Evolutionary conservation across 73 alveolate genomes (phyloP).

Genomic region (Paraurostyla sp.): DNA sequence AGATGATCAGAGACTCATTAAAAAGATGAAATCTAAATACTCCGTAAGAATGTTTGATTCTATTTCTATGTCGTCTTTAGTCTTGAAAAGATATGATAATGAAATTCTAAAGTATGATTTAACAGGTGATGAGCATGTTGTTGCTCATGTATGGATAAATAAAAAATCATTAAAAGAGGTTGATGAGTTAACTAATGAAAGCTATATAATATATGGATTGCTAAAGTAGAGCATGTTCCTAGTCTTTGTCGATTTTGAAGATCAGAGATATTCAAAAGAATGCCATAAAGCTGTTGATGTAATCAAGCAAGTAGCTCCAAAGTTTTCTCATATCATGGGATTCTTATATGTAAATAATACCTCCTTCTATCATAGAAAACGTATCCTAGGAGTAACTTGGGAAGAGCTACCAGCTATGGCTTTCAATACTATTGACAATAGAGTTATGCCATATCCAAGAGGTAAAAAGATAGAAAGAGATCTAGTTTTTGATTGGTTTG

Average conservation of each 20-base stretch:
- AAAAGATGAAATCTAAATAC: slow-evolving; percentile 28
- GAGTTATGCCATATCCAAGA: slow-evolving; percentile 68
- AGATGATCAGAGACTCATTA: slow-evolving; percentile 42
- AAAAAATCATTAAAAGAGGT: slow-evolving; percentile 38
- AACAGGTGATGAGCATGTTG: slow-evolving; percentile 30
- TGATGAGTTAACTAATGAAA: slow-evolving; percentile 60
- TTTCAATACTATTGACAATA: slow-evolving; percentile 47
- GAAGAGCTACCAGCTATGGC: slow-evolving; percentile 73
- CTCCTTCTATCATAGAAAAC: slow-evolving; percentile 12
- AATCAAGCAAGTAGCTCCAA: slow-evolving; percentile 30
- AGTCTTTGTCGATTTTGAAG: slow-evolving; percentile 45
- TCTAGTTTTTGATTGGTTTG: slow-evolving; percentile 34
- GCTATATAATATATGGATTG: slow-evolving; percentile 40
- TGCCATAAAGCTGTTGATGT: not conserved
- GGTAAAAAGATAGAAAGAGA: slow-evolving; percentile 33
- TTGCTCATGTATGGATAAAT: slow-evolving; percentile 53
- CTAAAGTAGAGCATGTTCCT: slow-evolving; percentile 54
- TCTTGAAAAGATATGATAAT: slow-evolving; percentile 44
- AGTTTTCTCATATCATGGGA: slow-evolving; percentile 35
- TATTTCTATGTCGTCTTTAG: slow-evolving; percentile 20
- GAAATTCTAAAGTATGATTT: slow-evolving; percentile 7
- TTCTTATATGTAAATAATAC: slow-evolving; percentile 30
- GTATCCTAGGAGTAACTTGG: slow-evolving; percentile 70
- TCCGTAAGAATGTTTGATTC: slow-evolving; percentile 31
- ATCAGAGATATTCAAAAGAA: not conserved